These are phyloP conservation scores for Pseudoperonospora humuli DNA, from an alignment of 352 stramenopile species.

Conservation along the genomic window DNA sequence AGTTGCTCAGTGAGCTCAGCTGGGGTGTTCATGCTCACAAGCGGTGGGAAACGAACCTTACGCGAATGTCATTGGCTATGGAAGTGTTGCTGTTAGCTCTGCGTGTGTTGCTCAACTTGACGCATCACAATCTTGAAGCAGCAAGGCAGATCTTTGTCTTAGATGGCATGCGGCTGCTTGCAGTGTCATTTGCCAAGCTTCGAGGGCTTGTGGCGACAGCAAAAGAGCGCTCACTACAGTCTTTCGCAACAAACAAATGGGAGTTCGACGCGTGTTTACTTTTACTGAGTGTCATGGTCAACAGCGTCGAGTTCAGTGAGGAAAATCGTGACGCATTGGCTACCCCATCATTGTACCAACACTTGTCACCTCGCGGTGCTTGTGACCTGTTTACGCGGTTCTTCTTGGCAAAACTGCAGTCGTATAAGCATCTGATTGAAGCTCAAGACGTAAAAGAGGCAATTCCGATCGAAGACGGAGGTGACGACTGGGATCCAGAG, in stretches of 20 bases:
- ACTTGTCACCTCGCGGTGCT: not conserved
- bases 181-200: constrained; percentile 35
- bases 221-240: not conserved
- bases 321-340: constrained; percentile 44
- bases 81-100: constrained; percentile 42
- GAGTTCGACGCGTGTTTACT: constrained; percentile 56
- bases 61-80: constrained; percentile 24
- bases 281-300: constrained; percentile 59
- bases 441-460: not conserved
- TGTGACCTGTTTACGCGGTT: constrained; percentile 43
- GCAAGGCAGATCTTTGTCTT: constrained; percentile 29
- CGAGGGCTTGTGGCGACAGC: constrained; percentile 8
- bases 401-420: constrained; percentile 48
- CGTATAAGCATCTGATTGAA: constrained; percentile 42
- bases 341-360: not conserved
- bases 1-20: constrained; percentile 25
- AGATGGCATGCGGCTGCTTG: constrained; percentile 35
- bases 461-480: constrained; percentile 12
- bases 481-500: constrained; percentile 49
- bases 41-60: constrained; percentile 22
- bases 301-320: constrained; percentile 54
- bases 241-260: constrained; percentile 28
- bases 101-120: constrained; percentile 73
- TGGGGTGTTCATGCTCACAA: constrained; percentile 21
- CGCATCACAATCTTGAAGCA: constrained; percentile 55